Evolutionary conservation across 1,139 yeast species (phyloP), one percentile per base, ranked within the genome.

Genomic region (Kodamaea sp.): DNA sequence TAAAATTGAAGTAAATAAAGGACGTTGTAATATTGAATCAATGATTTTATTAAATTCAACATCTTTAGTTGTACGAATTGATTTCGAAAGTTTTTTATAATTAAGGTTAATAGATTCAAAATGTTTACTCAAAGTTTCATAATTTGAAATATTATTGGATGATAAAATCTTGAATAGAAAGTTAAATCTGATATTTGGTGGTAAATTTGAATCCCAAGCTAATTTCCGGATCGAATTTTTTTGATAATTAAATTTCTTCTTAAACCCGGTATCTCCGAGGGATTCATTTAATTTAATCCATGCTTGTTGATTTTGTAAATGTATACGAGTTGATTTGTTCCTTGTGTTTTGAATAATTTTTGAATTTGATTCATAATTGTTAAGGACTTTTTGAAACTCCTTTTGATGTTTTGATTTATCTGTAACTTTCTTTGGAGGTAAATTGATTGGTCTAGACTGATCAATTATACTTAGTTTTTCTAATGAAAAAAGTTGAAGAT

Each of bases 381-480:
- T 55, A 27, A 70, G 44, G 22, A 65, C 63, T 44, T 55, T 61
- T 36, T 66, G 58, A 40, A 70, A 57, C 49, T 71, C 73, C 35
- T 57, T 61, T 42, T 64, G 63, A 45, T 71, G 77, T 45, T 63
- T 68, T 9, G 59, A 47, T 34, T 61, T 67, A 45, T 71, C 77
- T 24, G 43, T 43, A 2, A 46, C 44, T 10, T 58, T 50, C 44
- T 71, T 71, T 0, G 77, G 77, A 12, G 77, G 77, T 29, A 71
- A 54, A 45, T 71, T 65, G 29, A 70, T 70, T 15, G 77, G 77
- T 39, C 77, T 58, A 4, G 73, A 61, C 49, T 69, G 75, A 49
- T 71, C 75, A 20, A 70, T 49, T 9, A 54, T 52, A 34, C 54
- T 60, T 36, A 70, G 55, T 39, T 70, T 70, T 45, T 70, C 76